Evolutionary conservation across 345 rosid species (phyloP), one percentile per base, ranked within the genome.

Genomic region (Euphorbia tirucalli): DNA sequence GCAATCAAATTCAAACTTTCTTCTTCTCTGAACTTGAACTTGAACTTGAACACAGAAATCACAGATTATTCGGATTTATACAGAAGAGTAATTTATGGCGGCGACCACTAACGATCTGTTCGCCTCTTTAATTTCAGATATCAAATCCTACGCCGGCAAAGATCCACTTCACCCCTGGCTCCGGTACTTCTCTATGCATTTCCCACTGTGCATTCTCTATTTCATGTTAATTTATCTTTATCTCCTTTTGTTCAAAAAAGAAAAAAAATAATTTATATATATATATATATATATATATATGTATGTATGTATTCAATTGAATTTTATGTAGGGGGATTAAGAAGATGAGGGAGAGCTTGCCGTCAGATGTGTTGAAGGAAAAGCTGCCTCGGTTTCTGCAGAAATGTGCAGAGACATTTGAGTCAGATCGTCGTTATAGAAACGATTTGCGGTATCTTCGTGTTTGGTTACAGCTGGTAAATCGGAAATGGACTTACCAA

Each of bases 101-200:
- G 50, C 54, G 31, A 60, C 77, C 3, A 58, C 64, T 60, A 82
- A 72, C 78, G 82, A 77, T 31, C 81, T 89, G 35, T 76, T 94
- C 76, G 80, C 93, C 78, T 87, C 98, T 30, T 54, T 92, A 39
- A 80, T 92, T 41, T 86, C 90, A 6, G 97, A 92, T 61, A 90
- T 94, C 83, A 82, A 90, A 79, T 80, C 92, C 69, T 92, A 90
- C 85, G 55, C 89, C 3, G 98, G 98, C 69, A 79, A 86, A 61
- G 97, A 94, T 62, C 88, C 89, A 57, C 88, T 94, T 46, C 91
- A 90, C 67, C 98, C 98, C 1, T 92, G 98, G 97, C 88, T 94
- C 77, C 85, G 93, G 98, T 92, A 84, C 75, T 57, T 25, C 46
- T 10, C 32, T 22, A 21, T 60, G 7, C 16, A 24, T 13, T 2